Evolutionary conservation across 108 stramenopile genomes (phyloP), one percentile per base, ranked within the genome.

Genomic region (Thalassiosira profunda): DNA sequence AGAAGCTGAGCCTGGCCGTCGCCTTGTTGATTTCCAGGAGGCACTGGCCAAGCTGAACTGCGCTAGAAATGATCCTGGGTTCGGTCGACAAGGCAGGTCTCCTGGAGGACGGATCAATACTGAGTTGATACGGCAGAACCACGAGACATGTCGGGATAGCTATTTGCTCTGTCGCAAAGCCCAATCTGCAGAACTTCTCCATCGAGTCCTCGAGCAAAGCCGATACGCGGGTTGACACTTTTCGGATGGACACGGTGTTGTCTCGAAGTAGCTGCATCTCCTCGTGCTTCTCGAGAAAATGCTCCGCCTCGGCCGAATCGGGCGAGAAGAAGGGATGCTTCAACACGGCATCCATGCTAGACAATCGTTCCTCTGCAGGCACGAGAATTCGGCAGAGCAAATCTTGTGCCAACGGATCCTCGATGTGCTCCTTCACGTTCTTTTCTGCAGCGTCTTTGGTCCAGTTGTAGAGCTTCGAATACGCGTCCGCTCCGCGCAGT

Each of bases 351-450:
- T 73, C 59, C 70, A 88, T 82, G 14, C 49, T 65, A 21, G 59
- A 41, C 15, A 53, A 44, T 46, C 90, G 61, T 24, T 81, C 59
- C 15, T 82, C 67, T 31, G 45, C 75, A 17, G 86, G 72, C 7
- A 73, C n/a, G 3, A 91, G 63, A 1, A 91, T 66, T 17, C 71
- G 75, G 12, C 84, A 41, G 8, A 91, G 47, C 14, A 91, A 54
- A 65, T 91, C 90, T 60, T 91, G 90, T 15, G 87, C 86, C 54
- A 86, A 24, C 11, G 81, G 82, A 63, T 91, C 87, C 11, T 75
- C 47, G 2, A 91, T 63, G 59, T 82, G 51, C 36, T 85, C 80
- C 14, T 74, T 71, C 31, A 88, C 72, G 29, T 21, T 58, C 3
- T 67, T 47, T 5, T 67, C 54, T 45, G 85, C 85, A 10, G 6